Conservation (phyloP, 495 filamentous ascomycete genomes). For the Cercophora samala region DNA sequence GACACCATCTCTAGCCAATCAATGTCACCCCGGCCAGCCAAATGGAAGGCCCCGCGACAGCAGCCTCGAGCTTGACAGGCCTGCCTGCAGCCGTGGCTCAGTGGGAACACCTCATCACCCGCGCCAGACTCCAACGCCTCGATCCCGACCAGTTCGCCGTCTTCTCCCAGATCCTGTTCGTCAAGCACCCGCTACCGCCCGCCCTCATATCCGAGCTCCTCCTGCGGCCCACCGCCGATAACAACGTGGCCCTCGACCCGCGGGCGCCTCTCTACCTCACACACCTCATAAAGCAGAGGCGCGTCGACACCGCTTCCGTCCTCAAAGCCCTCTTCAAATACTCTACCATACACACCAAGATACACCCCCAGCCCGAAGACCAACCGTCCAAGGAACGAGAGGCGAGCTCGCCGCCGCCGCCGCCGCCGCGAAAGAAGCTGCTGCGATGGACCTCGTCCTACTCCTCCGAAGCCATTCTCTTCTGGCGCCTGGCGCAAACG, state of each 20-base stretch:
- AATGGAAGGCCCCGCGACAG: constrained; percentile 21
- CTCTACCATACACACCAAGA: constrained; percentile 48
- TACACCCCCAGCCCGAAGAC: constrained; percentile 21
- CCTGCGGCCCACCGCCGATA: constrained; percentile 48
- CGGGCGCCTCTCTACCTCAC: constrained; percentile 62
- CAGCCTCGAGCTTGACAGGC: constrained; percentile 1
- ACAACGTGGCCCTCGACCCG: constrained; percentile 57
- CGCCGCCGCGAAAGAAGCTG: constrained; percentile 13
- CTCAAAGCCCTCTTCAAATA: constrained; percentile 58
- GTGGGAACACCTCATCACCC: constrained; percentile 49
- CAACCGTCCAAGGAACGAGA: constrained; percentile 12
- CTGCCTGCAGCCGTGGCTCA: constrained; percentile 29
- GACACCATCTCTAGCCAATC: neutral
- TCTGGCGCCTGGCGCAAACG: constrained; percentile 50
- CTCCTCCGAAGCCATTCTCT: constrained; percentile 47
- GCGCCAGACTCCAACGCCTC: constrained; percentile 46
- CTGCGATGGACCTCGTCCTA: constrained; percentile 51
- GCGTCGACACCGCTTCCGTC: constrained; percentile 55
- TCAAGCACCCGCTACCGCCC: constrained; percentile 45
- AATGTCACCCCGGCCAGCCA: constrained; percentile 6
- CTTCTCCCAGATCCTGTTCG: constrained; percentile 38
- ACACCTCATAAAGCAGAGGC: constrained; percentile 51
- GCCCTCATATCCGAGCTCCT: constrained; percentile 56
- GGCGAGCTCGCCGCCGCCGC: constrained; percentile 17
- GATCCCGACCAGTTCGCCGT: constrained; percentile 45